These are phyloP conservation scores for Oryza glaberrima DNA, from an alignment of 176 grass and related monocot genomes.

Conservation along the genomic window DNA sequence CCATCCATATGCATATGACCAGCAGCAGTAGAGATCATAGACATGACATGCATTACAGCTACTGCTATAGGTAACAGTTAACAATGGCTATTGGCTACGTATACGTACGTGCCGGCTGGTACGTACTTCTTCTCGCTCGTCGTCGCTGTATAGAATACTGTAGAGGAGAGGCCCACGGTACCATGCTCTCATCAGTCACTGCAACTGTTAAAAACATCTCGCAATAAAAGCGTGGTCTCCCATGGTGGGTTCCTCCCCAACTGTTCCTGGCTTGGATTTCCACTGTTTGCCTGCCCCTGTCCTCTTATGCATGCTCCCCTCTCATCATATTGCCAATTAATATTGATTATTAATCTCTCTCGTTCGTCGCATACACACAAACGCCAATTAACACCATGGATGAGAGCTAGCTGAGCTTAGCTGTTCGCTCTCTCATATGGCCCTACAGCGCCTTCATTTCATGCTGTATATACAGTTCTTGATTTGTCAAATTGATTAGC, in stretches of 20 bases:
- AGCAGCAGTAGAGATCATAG: not conserved
- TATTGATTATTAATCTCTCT: too few relatives aligned
- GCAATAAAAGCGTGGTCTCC: not conserved
- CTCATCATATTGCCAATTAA: not conserved
- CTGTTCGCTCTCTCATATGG: not conserved
- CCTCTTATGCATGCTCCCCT: not conserved
- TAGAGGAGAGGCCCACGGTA: not conserved
- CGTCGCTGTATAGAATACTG: not conserved
- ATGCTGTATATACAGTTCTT: conserved; percentile 23
- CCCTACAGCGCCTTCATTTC: conserved; percentile 24
- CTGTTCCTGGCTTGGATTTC: conserved; percentile 5
- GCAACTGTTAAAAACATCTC: conserved; percentile 1
- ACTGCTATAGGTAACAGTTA: not conserved
- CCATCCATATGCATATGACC: not conserved
- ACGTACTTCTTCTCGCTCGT: not conserved
- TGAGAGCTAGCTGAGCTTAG: not conserved
- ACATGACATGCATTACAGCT: conserved; percentile 12
- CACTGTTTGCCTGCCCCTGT: not conserved
- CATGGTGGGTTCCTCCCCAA: not conserved
- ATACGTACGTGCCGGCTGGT: not conserved
- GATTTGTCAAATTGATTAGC: not conserved
- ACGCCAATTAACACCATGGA: not conserved
- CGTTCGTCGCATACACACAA: not conserved
- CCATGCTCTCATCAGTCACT: not conserved
- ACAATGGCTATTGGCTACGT: not conserved